phyloP scores from a whole-genome alignment of 2,329 filamentous ascomycete genomes.

The Salinomyces thailandicus region DNA sequence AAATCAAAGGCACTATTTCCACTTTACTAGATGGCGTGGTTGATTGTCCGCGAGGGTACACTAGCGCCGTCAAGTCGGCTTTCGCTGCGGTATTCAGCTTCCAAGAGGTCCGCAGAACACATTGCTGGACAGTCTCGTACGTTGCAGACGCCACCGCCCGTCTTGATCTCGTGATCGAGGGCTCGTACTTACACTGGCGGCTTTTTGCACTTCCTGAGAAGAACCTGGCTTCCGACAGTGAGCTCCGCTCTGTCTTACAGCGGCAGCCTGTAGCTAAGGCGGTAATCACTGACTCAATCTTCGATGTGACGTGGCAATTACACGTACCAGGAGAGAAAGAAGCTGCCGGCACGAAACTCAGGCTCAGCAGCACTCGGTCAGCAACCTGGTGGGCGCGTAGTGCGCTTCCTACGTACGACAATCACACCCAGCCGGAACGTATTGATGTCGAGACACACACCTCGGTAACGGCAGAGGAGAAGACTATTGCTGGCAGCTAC shows the following conservation, averaged over 20 bases:
- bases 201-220: constrained; percentile 18
- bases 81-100: constrained; percentile 28
- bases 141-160: constrained; percentile 23
- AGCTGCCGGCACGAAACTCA: constrained; percentile 9
- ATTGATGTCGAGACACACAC: constrained; percentile 29
- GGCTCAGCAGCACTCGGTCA: constrained; percentile 10
- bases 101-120: constrained; percentile 21
- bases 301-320: constrained; percentile 36
- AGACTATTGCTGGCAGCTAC: constrained; percentile 40
- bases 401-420: constrained; percentile 28
- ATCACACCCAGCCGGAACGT: constrained; percentile 35
- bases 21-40: too few species aligned
- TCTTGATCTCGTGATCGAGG: constrained; percentile 28
- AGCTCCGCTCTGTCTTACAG: constrained; percentile 14
- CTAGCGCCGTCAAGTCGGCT: constrained; percentile 23
- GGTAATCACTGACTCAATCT: constrained; percentile 12
- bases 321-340: constrained; percentile 24
- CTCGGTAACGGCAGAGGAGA: constrained; percentile 8
- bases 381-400: constrained; percentile 30
- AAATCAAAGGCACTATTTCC: too few species aligned
- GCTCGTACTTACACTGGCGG: constrained; percentile 17
- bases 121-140: constrained; percentile 35
- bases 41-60: too few species aligned
- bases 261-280: constrained; percentile 19
- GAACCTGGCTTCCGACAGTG: constrained; percentile 12